phyloP scores from a whole-genome alignment of 805 yeast species.

The Wickerhamiella brachini region DNA sequence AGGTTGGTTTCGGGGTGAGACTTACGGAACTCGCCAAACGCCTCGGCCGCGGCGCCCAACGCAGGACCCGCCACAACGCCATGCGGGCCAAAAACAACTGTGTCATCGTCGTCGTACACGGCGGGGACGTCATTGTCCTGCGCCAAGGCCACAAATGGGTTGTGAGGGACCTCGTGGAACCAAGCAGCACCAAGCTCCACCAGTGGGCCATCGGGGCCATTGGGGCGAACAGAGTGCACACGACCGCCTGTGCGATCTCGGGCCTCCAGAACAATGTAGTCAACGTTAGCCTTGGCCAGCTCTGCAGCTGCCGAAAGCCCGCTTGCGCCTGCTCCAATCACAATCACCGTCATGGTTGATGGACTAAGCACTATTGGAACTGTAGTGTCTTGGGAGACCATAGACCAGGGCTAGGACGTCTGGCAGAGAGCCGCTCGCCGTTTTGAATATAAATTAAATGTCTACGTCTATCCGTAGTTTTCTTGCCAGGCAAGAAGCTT shows the following conservation, averaged over 20 bases:
- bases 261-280: conserved; percentile 21
- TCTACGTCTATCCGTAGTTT: conserved; percentile 26
- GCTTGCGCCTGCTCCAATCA: conserved; percentile 25
- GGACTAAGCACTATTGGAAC: no score
- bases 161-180: conserved; percentile 18
- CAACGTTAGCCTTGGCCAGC: conserved; percentile 13
- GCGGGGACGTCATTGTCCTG: conserved; percentile 10
- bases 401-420: no score
- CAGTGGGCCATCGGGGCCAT: conserved; percentile 2
- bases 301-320: conserved; percentile 23
- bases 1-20: conserved; percentile 7
- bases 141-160: conserved; percentile 13
- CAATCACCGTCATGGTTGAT: conserved; percentile 15
- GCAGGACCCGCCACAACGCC: conserved; percentile 12
- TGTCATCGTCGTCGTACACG: conserved; percentile 14
- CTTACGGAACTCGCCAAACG: conserved; percentile 11
- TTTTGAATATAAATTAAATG: not conserved
- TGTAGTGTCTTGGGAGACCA: no score
- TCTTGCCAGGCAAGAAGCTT: conserved; percentile 70
- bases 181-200: conserved; percentile 20
- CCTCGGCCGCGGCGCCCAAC: conserved; percentile 4
- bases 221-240: conserved; percentile 11
- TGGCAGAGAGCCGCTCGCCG: no score
- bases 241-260: conserved; percentile 24
- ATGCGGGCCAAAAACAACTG: conserved; percentile 9